Evolutionary conservation across 2,329 filamentous ascomycete genomes (phyloP), one percentile per base, ranked within the genome.

Genomic region (Fusarium sp.): DNA sequence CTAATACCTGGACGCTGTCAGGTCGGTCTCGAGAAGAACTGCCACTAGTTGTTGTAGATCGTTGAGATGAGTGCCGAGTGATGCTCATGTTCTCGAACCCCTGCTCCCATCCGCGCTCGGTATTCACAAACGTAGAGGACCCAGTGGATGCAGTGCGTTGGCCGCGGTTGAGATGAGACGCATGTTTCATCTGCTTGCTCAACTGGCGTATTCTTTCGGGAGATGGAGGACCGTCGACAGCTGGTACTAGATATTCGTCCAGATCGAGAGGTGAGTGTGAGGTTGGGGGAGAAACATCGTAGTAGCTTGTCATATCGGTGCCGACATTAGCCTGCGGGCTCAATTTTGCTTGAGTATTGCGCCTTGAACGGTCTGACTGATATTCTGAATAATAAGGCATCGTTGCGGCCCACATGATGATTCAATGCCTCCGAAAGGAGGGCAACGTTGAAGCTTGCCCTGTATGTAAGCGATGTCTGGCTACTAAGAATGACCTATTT

Each of bases 151-250:
- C 82, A 32, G 84, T 69, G 46, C 75, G 78, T 51, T 80, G 78
- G 34, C 74, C 71, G 25, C 76, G 74, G 60, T 78, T 78, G 45
- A 80, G 70, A 54, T 82, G 80, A 25, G 87, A 86, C 25, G 83
- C 82, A 74, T 84, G 82, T 77, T 85, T 88, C 83, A 88, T 85
- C 78, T 89, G 86, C 76, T 86, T 85, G 76, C 82, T 88, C 55
- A 89, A 81, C 62, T 86, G 86, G 70, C 88, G 85, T 71, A 89
- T 84, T 66, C 84, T 84, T 73, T 88, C 85, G 29, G 88, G 87
- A 34, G 88, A 90, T 1, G 88, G 87, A 43, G 88, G 88, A 20
- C 86, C 86, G 71, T 90, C 87, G 59, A 90, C 79, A 65, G 88
- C 84, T 51, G 88, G 87, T 62, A 85, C 87, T 61, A 90, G 78